Conservation (phyloP, 768 basidiomycete genomes). For the Mycena capillaripes region DNA sequence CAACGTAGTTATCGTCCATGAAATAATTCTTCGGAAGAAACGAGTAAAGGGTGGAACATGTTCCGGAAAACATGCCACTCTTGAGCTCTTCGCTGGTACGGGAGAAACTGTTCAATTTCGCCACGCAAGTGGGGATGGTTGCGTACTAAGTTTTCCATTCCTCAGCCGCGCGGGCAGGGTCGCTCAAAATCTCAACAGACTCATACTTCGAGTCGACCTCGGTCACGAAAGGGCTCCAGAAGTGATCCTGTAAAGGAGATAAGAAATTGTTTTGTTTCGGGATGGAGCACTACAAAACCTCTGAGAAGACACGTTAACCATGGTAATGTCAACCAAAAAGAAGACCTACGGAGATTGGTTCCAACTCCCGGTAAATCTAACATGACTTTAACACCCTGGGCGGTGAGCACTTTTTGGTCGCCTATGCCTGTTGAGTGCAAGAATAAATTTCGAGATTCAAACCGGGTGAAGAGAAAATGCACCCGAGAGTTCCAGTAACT, state of each 20-base stretch:
- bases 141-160: slow-evolving; percentile 19
- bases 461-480: neutral
- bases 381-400: slow-evolving; percentile 44
- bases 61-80: neutral
- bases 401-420: neutral
- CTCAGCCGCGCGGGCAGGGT: neutral
- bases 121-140: neutral
- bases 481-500: slow-evolving; percentile 49
- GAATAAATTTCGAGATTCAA: neutral
- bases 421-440: slow-evolving; percentile 8
- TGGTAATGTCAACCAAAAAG: neutral
- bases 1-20: neutral
- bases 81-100: neutral
- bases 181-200: slow-evolving; percentile 20
- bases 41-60: neutral
- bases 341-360: slow-evolving; percentile 52
- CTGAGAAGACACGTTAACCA: too few relatives aligned
- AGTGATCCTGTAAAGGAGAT: neutral
- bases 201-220: slow-evolving; percentile 13
- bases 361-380: slow-evolving; percentile 59
- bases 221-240: neutral
- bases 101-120: too few relatives aligned
- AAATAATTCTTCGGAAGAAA: slow-evolving; percentile 3
- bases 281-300: too few relatives aligned
- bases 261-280: neutral